A percentile compares a stretch with the other conserved stretches of the same genome.
Conservation (phyloP, 1,139 yeast genomes). For the Suhomyces taliae region DNA sequence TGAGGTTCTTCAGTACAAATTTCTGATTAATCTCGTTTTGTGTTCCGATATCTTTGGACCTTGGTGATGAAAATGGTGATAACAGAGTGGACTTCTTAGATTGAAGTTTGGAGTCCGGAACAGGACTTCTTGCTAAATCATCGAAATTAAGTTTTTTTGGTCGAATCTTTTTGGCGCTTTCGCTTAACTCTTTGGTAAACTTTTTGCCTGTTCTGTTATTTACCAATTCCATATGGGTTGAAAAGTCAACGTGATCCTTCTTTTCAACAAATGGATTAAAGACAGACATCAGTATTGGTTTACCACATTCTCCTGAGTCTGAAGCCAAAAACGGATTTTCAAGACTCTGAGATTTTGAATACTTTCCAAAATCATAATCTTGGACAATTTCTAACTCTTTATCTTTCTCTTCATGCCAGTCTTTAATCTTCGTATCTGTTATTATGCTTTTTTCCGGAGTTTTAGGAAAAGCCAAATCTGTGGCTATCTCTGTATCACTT, state of each 20-base stretch:
- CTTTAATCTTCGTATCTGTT: constrained; percentile 9
- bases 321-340: constrained; percentile 18
- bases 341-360: background rate
- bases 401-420: constrained; percentile 16
- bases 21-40: constrained; percentile 17
- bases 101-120: background rate
- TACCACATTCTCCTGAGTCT: background rate
- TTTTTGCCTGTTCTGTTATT: constrained; percentile 31
- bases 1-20: constrained; percentile 16
- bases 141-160: constrained; percentile 30
- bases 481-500: background rate
- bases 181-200: constrained; percentile 20
- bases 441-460: constrained; percentile 12
- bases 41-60: constrained; percentile 5
- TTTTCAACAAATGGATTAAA: constrained; percentile 10
- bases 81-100: background rate
- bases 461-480: background rate
- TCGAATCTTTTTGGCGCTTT: constrained; percentile 22
- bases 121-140: constrained; percentile 1
- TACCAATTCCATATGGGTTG: constrained; percentile 26
- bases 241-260: constrained; percentile 20
- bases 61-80: constrained; percentile 10
- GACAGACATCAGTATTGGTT: background rate
- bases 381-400: constrained; percentile 4
- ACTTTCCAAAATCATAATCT: too few species aligned